These are phyloP conservation scores for Sphagnurus paluster DNA, from an alignment of 1,284 basidiomycete genomes.

Conservation along the genomic window DNA sequence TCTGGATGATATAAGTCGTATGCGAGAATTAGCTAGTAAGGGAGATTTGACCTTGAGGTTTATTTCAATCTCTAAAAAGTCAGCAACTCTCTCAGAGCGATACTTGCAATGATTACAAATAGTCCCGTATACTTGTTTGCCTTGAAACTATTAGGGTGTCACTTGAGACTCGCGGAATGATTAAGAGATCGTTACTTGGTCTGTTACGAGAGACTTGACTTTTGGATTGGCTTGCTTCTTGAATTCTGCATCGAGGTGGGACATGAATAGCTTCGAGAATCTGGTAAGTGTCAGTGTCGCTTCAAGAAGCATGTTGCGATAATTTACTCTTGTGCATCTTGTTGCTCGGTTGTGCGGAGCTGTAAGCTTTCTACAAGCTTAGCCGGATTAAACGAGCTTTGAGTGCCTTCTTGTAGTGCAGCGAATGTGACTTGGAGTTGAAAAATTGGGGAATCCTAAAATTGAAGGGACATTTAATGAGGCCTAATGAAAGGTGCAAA, in stretches of 20 bases:
- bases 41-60: constrained; percentile 62
- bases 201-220: constrained; percentile 65
- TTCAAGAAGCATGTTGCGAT: not conserved
- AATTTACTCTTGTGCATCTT: constrained; percentile 90
- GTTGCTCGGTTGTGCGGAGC: constrained; percentile 80
- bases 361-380: constrained; percentile 82
- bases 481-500: not conserved
- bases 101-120: constrained; percentile 70
- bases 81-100: constrained; percentile 61
- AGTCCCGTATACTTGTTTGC: constrained; percentile 77
- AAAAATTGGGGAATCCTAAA: constrained; percentile 69
- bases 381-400: constrained; percentile 76
- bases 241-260: constrained; percentile 82
- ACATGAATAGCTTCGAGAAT: constrained; percentile 93
- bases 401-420: constrained; percentile 72
- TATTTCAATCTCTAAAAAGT: constrained; percentile 87
- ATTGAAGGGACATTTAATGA: constrained; percentile 9
- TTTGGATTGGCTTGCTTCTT: constrained; percentile 66
- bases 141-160: constrained; percentile 71
- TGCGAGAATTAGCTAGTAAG: not conserved
- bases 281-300: constrained; percentile 37
- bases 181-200: constrained; percentile 55
- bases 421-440: constrained; percentile 79
- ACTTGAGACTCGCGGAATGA: constrained; percentile 5
- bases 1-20: constrained; percentile 38